phyloP scores from a whole-genome alignment of 1,284 basidiomycete species.

The Papiliotrema flavescens region DNA sequence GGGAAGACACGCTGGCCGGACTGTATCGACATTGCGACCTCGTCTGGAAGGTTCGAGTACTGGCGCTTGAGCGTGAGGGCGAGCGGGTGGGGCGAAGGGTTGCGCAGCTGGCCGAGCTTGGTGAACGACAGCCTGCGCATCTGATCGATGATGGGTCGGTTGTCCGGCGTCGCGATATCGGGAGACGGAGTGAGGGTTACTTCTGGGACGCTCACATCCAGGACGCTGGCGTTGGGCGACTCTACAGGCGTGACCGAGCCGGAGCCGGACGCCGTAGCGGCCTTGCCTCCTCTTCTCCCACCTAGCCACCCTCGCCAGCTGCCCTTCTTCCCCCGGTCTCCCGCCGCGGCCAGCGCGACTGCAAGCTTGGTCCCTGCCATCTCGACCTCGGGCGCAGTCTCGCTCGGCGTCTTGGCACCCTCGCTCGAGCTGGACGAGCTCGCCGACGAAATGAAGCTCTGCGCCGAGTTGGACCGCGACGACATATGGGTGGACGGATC shows the following conservation, averaged over 20 bases:
- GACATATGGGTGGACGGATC: slow-evolving; percentile 24
- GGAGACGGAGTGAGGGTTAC: slow-evolving; percentile 12
- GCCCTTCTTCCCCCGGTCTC: slow-evolving; percentile 13
- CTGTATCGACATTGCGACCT: slow-evolving; percentile 39
- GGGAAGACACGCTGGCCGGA: slow-evolving; percentile 39
- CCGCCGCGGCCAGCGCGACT: slow-evolving; percentile 22
- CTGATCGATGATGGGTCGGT: slow-evolving; percentile 14
- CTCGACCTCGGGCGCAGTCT: slow-evolving; percentile 14
- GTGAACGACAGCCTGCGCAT: slow-evolving; percentile 33
- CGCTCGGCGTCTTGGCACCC: slow-evolving; percentile 32
- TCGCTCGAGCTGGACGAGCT: slow-evolving; percentile 33
- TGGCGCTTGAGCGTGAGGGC: slow-evolving; percentile 32
- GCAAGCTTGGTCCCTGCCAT: slow-evolving; percentile 23
- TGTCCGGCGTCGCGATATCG: background rate
- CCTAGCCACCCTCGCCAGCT: slow-evolving; percentile 27
- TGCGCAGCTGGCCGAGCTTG: slow-evolving; percentile 35
- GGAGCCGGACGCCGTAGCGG: background rate
- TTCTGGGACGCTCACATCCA: slow-evolving; percentile 10
- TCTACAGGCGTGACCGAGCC: slow-evolving; percentile 4
- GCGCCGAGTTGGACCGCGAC: slow-evolving; percentile 27
- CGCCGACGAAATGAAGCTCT: slow-evolving; percentile 23
- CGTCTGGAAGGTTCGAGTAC: slow-evolving; percentile 35
- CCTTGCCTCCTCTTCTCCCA: slow-evolving; percentile 12
- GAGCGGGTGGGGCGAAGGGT: slow-evolving; percentile 42
- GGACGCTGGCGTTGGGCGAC: slow-evolving; percentile 19